These are phyloP conservation scores for Cyathus striatus DNA, from an alignment of 768 basidiomycete species.

Conservation along the genomic window DNA sequence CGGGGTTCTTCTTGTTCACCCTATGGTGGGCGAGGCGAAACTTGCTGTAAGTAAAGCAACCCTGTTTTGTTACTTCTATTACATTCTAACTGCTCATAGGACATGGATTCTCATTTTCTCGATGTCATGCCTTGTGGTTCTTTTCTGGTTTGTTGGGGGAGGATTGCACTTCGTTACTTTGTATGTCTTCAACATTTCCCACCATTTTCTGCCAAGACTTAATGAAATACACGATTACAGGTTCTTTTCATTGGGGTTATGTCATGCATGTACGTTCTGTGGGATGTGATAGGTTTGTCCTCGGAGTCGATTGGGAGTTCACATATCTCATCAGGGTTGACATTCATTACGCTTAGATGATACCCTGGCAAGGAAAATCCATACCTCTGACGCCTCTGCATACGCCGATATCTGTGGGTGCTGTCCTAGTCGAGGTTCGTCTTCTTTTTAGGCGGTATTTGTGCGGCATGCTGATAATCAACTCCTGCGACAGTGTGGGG, in stretches of 20 bases:
- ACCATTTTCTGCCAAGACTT: not conserved
- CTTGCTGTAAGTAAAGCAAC: constrained; percentile 64
- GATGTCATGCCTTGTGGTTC: constrained; percentile 72
- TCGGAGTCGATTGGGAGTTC: not conserved
- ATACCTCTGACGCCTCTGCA: constrained; percentile 81
- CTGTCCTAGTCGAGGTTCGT: constrained; percentile 71
- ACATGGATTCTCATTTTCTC: constrained; percentile 76
- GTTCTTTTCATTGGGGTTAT: constrained; percentile 81
- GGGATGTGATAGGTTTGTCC: constrained; percentile 76
- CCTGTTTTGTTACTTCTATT: not conserved
- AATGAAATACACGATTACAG: constrained; percentile 23
- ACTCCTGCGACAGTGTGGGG: constrained; percentile 63
- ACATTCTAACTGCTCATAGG: constrained; percentile 25
- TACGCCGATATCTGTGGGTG: constrained; percentile 86
- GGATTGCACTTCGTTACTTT: constrained; percentile 75
- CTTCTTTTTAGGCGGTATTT: not conserved
- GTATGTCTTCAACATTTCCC: constrained; percentile 30
- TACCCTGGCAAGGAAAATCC: constrained; percentile 78
- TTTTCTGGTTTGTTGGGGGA: constrained; percentile 81
- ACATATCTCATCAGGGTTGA: not conserved
- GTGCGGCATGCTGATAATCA: constrained; percentile 3
- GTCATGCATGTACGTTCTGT: constrained; percentile 83
- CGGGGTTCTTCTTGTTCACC: constrained; percentile 81
- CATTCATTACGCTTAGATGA: constrained; percentile 47
- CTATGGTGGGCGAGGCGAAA: constrained; percentile 84